Percentiles rank a stretch among this genome's conserved stretches.
Conservation (phyloP, 306 rosid genomes). For the Fagus sylvatica region DNA sequence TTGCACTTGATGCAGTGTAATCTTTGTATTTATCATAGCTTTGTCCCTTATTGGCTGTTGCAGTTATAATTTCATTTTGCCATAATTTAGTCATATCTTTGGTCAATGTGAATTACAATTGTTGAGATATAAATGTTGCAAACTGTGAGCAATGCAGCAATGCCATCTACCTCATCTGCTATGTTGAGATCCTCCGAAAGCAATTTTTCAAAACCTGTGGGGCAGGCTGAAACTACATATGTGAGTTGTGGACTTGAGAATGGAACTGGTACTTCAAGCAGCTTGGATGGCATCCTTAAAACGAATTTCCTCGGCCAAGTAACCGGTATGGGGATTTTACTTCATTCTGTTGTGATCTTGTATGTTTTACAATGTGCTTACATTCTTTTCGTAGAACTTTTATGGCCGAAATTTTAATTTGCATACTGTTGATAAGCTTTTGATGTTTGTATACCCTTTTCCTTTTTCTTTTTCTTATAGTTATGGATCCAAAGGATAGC, state of each 20-base stretch:
- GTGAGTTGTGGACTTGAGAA: constrained; percentile 37
- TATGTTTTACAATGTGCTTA: not conserved
- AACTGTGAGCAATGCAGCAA: constrained; percentile 37
- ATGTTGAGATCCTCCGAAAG: constrained; percentile 31
- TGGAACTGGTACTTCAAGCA: constrained; percentile 49
- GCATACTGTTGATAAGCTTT: not conserved
- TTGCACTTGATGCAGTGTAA: not conserved
- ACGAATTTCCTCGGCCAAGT: constrained; percentile 55
- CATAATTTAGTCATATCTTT: constrained; percentile 7
- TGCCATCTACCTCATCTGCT: constrained; percentile 39
- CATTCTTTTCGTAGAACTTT: not conserved
- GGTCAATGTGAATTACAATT: constrained; percentile 20
- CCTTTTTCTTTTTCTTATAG: constrained; percentile 17
- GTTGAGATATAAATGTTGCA: constrained; percentile 37
- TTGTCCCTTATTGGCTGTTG: constrained; percentile 15
- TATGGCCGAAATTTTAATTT: not conserved
- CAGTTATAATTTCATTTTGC: constrained; percentile 15
- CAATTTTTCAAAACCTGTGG: constrained; percentile 36
- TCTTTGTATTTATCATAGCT: not conserved
- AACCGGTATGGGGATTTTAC: constrained; percentile 33
- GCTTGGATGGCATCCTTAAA: constrained; percentile 59
- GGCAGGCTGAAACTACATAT: constrained; percentile 34
- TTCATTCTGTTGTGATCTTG: not conserved
- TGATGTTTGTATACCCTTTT: not conserved
- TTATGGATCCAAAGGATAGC: constrained; percentile 18